Evolutionary conservation across 495 filamentous ascomycete species (phyloP), one percentile per base, ranked within the genome.

Genomic region (Aspergillus asperescens): DNA sequence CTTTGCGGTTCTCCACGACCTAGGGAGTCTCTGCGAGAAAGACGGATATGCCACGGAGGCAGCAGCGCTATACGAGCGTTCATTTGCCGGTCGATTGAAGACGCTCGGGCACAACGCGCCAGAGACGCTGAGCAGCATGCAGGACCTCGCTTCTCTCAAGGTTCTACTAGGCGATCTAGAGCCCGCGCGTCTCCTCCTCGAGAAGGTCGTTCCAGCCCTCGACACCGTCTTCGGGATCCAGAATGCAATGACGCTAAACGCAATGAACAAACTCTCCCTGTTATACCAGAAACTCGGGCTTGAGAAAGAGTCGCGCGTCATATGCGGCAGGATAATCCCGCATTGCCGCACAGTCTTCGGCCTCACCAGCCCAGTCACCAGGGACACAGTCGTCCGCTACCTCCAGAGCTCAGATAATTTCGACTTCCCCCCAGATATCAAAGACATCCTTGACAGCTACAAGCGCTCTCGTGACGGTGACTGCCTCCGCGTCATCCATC

Each of bases 21-120:
- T 68, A 0, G 65, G 59, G 2, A 55, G 52, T 7, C 59, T 68
- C 6, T 68, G 59, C 25, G 65, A 62, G 40, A 58, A 50, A 42
- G 65, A 65, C 28, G 65, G 65, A 2, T 65, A 65, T 39, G 60
- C 65, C 20, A 65, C 61, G 5, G 62, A 68, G 54, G 65, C 65
- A 31, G 54, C 62, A 4, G 62, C 62, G 16, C 39, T 68, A 5
- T 68, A 63, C 32, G 62, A 68, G 42, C 59, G 65, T 15, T 65
- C 63, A 32, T 62, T 60, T 27, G 65, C 65, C 34, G 65, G 65
- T 23, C 57, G 62, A 52, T 19, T 65, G 25, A 63, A 61, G 44
- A 65, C 55, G 0, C 56, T 65, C 8, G 65, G 65, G 7, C 59
- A 61, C 27, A 65, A 65, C 39, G 60, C 63, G 6, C 65, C 65